Conservation (phyloP, 2,329 filamentous ascomycete genomes). For the Xylaria polymorpha region DNA sequence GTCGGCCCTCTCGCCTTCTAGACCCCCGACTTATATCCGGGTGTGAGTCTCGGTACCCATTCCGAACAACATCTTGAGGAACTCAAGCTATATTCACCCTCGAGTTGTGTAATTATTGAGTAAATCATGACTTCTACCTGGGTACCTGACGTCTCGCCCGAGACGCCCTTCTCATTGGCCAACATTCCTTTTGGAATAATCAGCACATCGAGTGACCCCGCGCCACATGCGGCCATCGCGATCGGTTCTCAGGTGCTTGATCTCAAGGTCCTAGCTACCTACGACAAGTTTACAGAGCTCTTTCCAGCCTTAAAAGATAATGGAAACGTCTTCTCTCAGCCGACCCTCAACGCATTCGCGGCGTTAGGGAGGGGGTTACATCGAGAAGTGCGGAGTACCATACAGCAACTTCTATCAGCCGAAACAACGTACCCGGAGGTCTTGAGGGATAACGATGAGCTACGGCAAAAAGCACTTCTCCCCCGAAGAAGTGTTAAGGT, state of each 20-base stretch:
- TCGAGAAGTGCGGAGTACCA: conserved; percentile 72
- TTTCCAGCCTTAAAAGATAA: conserved; percentile 62
- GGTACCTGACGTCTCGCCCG: conserved; percentile 51
- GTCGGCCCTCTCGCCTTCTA: conserved; percentile 13
- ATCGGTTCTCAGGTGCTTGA: conserved; percentile 80
- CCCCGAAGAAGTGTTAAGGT: conserved; percentile 69
- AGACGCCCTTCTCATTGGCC: conserved; percentile 73
- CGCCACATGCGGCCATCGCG: conserved; percentile 74
- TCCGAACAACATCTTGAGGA: neutral
- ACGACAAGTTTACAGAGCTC: conserved; percentile 40
- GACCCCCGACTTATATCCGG: neutral
- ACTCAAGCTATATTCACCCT: neutral
- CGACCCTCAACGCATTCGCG: conserved; percentile 79
- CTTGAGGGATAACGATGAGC: conserved; percentile 69
- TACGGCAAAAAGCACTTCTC: conserved; percentile 69
- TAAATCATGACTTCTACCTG: conserved; percentile 47
- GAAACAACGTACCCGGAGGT: conserved; percentile 70
- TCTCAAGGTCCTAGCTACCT: conserved; percentile 59
- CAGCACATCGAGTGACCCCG: conserved; percentile 66
- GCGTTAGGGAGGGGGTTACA: conserved; percentile 76
- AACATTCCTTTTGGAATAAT: conserved; percentile 90
- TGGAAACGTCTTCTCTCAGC: conserved; percentile 69
- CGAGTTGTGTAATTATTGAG: neutral
- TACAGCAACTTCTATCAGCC: conserved; percentile 73
- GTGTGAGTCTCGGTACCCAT: neutral